Percentiles rank a stretch among this genome's conserved stretches.
These are phyloP conservation scores for Trichosanthes truncata DNA, from an alignment of 306 rosid genomes.

Conservation along the genomic window DNA sequence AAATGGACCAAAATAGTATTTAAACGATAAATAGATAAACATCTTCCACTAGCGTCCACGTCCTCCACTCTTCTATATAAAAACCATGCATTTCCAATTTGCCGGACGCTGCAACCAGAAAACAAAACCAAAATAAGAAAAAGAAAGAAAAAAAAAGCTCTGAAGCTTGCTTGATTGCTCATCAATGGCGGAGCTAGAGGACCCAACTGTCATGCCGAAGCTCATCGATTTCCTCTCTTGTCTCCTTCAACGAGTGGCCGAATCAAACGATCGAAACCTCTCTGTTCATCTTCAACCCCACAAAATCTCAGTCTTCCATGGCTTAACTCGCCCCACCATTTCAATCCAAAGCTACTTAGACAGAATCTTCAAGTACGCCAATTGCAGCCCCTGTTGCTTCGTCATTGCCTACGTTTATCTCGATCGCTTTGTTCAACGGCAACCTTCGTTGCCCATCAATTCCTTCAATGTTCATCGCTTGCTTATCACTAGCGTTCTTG, in stretches of 20 bases:
- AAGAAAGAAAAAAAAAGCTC: not conserved
- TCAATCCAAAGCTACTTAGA: slow-evolving; percentile 71
- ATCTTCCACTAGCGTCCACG: not conserved
- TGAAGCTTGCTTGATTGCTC: not conserved
- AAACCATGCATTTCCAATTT: not conserved
- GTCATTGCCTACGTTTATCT: slow-evolving; percentile 83
- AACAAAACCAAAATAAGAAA: not conserved
- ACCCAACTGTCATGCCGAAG: slow-evolving; percentile 58
- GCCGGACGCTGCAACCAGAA: not conserved
- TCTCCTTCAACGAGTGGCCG: slow-evolving; percentile 68
- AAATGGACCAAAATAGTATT: not conserved
- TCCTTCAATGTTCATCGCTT: slow-evolving; percentile 82
- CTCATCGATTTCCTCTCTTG: slow-evolving; percentile 67
- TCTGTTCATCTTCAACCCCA: slow-evolving; percentile 28
- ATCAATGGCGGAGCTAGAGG: slow-evolving; percentile 81
- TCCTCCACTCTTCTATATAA: not conserved
- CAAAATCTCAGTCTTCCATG: slow-evolving; percentile 80
- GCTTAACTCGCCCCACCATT: slow-evolving; percentile 67
- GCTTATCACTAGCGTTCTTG: slow-evolving; percentile 85
- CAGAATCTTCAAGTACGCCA: slow-evolving; percentile 89
- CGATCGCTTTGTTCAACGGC: slow-evolving; percentile 79
- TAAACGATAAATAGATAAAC: not conserved
- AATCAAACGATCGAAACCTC: slow-evolving; percentile 53
- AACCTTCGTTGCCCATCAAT: slow-evolving; percentile 66
- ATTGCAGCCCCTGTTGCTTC: slow-evolving; percentile 85